Conservation (phyloP, 139 green algal species). For the Chlorella sp. region DNA sequence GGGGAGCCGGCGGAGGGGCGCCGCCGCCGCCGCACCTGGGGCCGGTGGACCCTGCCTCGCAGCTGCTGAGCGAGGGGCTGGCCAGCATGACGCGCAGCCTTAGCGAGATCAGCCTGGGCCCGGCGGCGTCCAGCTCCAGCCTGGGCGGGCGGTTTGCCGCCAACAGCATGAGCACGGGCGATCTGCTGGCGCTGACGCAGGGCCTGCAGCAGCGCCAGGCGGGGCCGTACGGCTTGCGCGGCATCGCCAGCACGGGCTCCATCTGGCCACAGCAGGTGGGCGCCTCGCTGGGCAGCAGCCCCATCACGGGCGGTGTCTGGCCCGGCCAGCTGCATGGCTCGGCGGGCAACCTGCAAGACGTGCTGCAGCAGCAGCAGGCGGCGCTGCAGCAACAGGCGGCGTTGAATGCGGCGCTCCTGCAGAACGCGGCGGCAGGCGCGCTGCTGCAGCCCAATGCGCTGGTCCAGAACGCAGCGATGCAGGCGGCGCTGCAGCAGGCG, state of each 20-base stretch:
- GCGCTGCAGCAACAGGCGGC: conserved; percentile 10
- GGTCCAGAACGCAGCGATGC: conserved; percentile 40
- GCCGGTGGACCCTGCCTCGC: too few relatives aligned
- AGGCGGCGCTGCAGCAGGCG: conserved; percentile 41
- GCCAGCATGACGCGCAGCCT: conserved; percentile 23
- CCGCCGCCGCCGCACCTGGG: too few relatives aligned
- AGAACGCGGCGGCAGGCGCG: conserved; percentile 23
- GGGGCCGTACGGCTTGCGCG: conserved; percentile 8
- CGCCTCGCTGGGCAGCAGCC: conserved; percentile 28
- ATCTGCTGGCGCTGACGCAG: conserved; percentile 32
- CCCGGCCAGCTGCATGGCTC: background rate
- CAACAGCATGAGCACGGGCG: conserved; percentile 23
- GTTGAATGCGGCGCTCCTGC: conserved; percentile 21
- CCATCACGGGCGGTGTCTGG: conserved; percentile 18
- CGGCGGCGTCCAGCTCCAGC: conserved; percentile 18
- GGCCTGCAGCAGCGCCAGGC: background rate
- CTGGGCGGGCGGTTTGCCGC: conserved; percentile 5
- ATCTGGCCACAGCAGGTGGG: conserved; percentile 26
- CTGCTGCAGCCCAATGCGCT: conserved; percentile 53
- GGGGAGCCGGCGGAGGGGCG: too few relatives aligned
- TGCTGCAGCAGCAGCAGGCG: conserved; percentile 37
- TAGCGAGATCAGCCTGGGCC: conserved; percentile 30
- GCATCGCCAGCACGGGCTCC: conserved; percentile 26
- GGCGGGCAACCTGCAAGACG: conserved; percentile 30
- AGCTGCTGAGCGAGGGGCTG: conserved; percentile 19